phyloP scores from a whole-genome alignment of 2,329 filamentous ascomycete genomes.

The Stagonosporopsis vannaccii region DNA sequence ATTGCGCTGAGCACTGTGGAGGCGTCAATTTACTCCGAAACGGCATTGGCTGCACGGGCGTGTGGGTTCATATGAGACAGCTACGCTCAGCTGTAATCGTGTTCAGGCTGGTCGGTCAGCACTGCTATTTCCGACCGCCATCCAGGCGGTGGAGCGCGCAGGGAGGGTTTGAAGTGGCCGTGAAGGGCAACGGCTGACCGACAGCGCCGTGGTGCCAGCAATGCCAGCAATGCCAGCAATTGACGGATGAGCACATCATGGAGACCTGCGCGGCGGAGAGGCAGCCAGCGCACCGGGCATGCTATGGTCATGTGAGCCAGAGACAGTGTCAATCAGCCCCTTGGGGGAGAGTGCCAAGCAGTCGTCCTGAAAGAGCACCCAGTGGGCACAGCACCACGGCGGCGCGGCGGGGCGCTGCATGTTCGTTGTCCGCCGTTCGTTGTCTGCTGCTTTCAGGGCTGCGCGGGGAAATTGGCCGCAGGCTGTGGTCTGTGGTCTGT shows the following conservation, averaged over 20 bases:
- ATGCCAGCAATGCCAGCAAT: conserved; percentile 5
- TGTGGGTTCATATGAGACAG: conserved; percentile 10
- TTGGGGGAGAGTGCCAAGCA: conserved; percentile 4
- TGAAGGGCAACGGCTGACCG: not conserved
- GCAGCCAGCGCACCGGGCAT: not conserved
- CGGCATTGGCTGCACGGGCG: conserved; percentile 20
- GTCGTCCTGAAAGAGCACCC: not conserved
- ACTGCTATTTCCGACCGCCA: conserved; percentile 12
- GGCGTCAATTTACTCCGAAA: conserved; percentile 23
- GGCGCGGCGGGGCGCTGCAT: conserved; percentile 1
- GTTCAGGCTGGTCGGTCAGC: conserved; percentile 17
- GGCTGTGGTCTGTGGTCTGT: not conserved
- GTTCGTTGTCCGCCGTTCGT: conserved; percentile 13
- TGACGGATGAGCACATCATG: not conserved
- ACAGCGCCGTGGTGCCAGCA: not conserved
- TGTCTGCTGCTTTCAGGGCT: not conserved
- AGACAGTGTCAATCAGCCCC: conserved; percentile 12
- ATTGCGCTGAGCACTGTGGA: conserved; percentile 9
- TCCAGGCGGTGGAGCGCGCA: not conserved
- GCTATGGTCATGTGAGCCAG: conserved; percentile 15
- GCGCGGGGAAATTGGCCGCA: conserved; percentile 12
- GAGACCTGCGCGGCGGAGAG: not conserved
- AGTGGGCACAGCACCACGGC: not conserved
- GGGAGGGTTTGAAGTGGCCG: not conserved
- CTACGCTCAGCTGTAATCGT: conserved; percentile 7